These are phyloP conservation scores for Phytophthora nicotianae DNA, from an alignment of 352 stramenopile genomes.

Conservation along the genomic window DNA sequence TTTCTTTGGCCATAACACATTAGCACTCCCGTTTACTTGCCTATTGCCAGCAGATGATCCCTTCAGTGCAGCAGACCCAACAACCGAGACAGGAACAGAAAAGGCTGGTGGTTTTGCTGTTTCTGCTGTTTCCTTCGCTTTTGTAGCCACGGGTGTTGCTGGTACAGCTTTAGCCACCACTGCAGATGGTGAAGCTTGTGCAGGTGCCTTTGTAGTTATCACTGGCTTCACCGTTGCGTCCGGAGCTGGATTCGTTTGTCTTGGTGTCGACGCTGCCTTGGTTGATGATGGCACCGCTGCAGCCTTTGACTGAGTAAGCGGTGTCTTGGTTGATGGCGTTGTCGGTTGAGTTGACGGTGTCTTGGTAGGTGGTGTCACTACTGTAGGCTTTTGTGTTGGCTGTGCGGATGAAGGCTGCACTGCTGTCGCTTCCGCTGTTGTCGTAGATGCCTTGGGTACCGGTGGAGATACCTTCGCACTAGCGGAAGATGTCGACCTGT, in stretches of 20 bases:
- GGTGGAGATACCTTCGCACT: background rate
- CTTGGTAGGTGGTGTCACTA: background rate
- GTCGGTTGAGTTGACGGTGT: background rate
- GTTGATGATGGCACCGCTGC: background rate
- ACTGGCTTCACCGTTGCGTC: background rate
- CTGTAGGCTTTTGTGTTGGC: background rate
- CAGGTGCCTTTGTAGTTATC: background rate
- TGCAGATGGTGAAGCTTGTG: background rate
- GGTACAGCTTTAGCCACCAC: background rate
- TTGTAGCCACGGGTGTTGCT: background rate
- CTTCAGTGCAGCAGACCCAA: background rate
- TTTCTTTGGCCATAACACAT: conserved; percentile 36
- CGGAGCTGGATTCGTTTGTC: conserved; percentile 3
- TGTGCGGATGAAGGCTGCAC: background rate
- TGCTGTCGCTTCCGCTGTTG: background rate
- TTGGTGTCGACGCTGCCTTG: conserved; percentile 1
- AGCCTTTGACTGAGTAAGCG: background rate
- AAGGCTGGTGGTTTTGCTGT: conserved; percentile 2
- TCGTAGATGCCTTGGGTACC: background rate
- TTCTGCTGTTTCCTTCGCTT: background rate
- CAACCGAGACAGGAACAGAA: background rate
- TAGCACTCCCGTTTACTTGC: conserved; percentile 10
- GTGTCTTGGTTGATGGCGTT: background rate
- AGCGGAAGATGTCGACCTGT: background rate
- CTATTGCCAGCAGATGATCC: background rate